Base-by-base conservation (phyloP, 352 stramenopile genomes). In the Globisporangium nunn region DNA sequence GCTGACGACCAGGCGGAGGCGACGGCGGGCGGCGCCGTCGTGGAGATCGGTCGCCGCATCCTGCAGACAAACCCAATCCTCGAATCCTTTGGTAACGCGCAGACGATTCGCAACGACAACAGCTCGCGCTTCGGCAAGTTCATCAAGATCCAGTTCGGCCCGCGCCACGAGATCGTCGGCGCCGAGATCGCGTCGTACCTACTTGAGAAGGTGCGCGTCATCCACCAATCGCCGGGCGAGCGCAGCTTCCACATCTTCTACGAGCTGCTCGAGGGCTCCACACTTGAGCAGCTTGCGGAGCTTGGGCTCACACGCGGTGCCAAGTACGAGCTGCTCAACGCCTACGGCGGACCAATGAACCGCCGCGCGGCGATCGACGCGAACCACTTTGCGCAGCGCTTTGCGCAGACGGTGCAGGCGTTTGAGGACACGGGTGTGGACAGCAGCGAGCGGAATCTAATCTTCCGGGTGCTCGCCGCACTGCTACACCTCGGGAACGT, bases 41-140 rank as follows among this genome's bases (percentile, higher is more conserved):
- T 85, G 28, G 78, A 91, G 62, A 91, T 95, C 53, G 82, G 84
- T 12, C 74, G 75, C 29, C 81, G 93, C 49, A 96, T 98, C 29
- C 63, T 98, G 30, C 94, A 98, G 74, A 98, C 90, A 8, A 99
- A 98, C 61, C 96, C 96, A 31, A 98, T 99, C 60, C 71, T 99
- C 17, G 96, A 99, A 71, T 95, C 87, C 30, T 99, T 99, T 71
- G 96, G 96, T 40, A 99, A 99, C 63, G 96, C 96, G 1, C 86
- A 95, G 59, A 99, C 96, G 3, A 91, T 98, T 35, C 74, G 95
- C 39, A 99, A 99, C 67, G 95, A 99, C 71, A 99, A 99, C 71
- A 96, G 74, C 14, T 94, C 75, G 73, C 84, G 94, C 47, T 98
- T 98, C 68, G 94, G 94, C 56, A 98, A 98, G 69, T 98, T 97